Conservation (phyloP, 805 yeast genomes). For the Torulaspora delbrueckii region DNA sequence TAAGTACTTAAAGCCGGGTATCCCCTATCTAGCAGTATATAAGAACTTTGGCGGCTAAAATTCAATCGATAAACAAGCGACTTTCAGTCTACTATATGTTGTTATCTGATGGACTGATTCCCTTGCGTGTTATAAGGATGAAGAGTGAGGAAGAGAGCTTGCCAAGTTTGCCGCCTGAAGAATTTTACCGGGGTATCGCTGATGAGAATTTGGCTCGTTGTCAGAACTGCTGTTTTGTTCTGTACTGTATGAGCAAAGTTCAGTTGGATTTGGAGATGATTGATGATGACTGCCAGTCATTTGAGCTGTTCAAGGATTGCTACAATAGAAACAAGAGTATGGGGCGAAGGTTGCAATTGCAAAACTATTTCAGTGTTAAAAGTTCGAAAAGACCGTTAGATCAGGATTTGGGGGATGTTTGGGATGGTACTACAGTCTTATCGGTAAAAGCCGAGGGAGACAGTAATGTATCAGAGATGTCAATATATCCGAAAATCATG, state of each 20-base stretch:
- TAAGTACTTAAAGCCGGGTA: not conserved
- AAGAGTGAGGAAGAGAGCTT: not conserved
- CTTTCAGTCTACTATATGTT: not conserved
- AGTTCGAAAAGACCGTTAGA: conserved; percentile 1
- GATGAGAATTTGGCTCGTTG: conserved; percentile 9
- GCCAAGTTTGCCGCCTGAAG: conserved; percentile 13
- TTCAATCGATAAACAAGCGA: not conserved
- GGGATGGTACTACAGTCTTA: conserved; percentile 9
- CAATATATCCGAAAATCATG: conserved; percentile 13
- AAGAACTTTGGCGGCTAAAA: conserved; percentile 2
- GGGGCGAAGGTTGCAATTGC: conserved; percentile 2
- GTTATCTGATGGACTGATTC: not conserved
- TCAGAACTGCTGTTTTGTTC: conserved; percentile 12
- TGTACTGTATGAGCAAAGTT: conserved; percentile 12
- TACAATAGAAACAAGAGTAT: conserved; percentile 6
- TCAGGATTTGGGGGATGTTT: conserved; percentile 9
- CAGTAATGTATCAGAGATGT: conserved; percentile 3
- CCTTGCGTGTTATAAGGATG: not conserved
- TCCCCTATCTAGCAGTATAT: not conserved
- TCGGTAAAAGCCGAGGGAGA: conserved; percentile 2
- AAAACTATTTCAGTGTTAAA: conserved; percentile 6
- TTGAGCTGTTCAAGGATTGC: conserved; percentile 14
- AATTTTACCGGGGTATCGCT: conserved; percentile 10
- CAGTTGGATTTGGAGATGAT: conserved; percentile 1
- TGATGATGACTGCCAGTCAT: conserved; percentile 3